Percentiles rank a stretch among this genome's conserved stretches.
phyloP scores from a whole-genome alignment of 2,329 filamentous ascomycete genomes.

The Colletotrichum lindemuthianum region DNA sequence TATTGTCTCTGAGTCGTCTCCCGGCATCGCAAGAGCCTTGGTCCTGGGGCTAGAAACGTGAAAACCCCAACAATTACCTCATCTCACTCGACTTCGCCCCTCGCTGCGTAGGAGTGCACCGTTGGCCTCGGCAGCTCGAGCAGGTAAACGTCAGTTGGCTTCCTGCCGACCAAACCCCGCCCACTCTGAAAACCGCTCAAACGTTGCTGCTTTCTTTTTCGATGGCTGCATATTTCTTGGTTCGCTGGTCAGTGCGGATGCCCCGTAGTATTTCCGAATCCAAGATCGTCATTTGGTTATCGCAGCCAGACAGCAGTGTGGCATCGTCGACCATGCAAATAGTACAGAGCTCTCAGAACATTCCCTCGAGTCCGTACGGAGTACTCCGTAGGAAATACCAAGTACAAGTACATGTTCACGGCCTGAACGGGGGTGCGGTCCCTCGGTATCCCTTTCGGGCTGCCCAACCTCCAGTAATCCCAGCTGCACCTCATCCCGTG shows the following conservation, averaged over 20 bases:
- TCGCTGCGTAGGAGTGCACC: neutral
- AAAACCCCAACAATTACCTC: conserved; percentile 18
- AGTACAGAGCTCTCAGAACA: too few species aligned
- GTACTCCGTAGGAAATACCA: neutral
- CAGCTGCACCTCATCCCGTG: conserved; percentile 32
- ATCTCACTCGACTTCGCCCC: conserved; percentile 8
- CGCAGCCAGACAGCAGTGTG: neutral
- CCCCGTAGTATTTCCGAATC: neutral
- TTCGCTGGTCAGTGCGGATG: too few species aligned
- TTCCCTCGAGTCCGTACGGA: too few species aligned
- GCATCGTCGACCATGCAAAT: neutral
- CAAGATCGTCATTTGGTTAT: neutral
- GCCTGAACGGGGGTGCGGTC: neutral
- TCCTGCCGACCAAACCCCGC: conserved; percentile 1
- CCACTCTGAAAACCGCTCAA: conserved; percentile 6
- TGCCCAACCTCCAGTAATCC: conserved; percentile 27
- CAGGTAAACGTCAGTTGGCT: conserved; percentile 2
- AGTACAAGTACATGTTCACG: conserved; percentile 6
- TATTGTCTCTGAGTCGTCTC: conserved; percentile 21
- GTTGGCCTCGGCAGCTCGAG: neutral
- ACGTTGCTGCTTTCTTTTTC: neutral
- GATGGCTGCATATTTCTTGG: neutral
- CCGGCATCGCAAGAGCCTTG: neutral
- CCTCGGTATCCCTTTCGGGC: conserved; percentile 30
- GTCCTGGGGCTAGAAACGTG: conserved; percentile 4